These are phyloP conservation scores for Paxillus ammoniavirescens DNA, from an alignment of 768 basidiomycete species.

Conservation along the genomic window DNA sequence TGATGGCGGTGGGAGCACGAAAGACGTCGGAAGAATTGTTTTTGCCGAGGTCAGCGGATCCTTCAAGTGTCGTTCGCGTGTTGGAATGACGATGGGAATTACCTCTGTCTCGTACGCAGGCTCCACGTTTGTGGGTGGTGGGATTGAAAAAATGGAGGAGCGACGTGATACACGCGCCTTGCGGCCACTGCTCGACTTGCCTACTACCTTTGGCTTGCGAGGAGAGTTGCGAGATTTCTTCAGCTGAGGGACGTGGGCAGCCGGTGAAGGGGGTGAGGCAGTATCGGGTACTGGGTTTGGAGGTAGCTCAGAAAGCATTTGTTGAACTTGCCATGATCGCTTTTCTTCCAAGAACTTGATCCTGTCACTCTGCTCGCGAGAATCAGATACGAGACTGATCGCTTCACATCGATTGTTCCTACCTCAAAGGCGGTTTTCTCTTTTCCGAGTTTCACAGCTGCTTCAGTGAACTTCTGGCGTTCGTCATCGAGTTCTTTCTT, in stretches of 20 bases:
- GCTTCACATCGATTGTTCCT: constrained; percentile 6
- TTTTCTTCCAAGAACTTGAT: constrained; percentile 65
- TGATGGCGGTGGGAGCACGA: constrained; percentile 77
- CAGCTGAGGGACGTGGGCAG: constrained; percentile 25
- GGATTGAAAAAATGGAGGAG: constrained; percentile 40
- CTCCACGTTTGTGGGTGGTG: constrained; percentile 34
- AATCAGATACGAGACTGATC: constrained; percentile 1
- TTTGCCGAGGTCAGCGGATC: constrained; percentile 29
- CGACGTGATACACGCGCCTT: constrained; percentile 48
- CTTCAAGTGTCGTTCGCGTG: constrained; percentile 24
- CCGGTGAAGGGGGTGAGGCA: constrained; percentile 20
- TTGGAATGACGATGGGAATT: constrained; percentile 32
- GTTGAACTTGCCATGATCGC: constrained; percentile 67
- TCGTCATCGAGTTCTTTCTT: constrained; percentile 63
- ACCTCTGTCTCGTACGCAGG: constrained; percentile 55
- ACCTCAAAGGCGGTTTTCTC: constrained; percentile 72
- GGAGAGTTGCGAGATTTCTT: constrained; percentile 47
- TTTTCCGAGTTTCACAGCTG: constrained; percentile 58
- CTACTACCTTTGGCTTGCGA: constrained; percentile 43
- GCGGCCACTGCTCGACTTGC: constrained; percentile 43
- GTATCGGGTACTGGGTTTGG: constrained; percentile 36
- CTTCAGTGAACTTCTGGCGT: constrained; percentile 60
- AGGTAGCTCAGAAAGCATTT: constrained; percentile 58
- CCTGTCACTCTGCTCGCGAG: constrained; percentile 51
- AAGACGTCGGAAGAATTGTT: constrained; percentile 64